Conservation (phyloP, 768 basidiomycete species). For the Crepidotus variabilis region DNA sequence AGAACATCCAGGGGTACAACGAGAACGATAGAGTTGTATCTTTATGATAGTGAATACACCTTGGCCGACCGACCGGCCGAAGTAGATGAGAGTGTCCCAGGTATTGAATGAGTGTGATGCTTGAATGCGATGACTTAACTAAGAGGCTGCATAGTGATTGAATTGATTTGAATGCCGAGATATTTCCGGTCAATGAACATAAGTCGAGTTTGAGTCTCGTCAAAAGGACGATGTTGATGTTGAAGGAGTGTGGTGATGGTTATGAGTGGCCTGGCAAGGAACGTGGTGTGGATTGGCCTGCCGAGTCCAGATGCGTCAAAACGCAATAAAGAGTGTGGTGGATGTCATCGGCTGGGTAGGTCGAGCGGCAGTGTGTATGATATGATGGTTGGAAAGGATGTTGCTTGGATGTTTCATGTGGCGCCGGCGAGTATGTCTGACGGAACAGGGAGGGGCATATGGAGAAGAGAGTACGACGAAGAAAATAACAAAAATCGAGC, state of each 20-base stretch:
- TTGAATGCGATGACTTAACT: too few species aligned
- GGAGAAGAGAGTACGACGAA: neutral
- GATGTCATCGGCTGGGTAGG: too few species aligned
- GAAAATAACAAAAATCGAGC: neutral
- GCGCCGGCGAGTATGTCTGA: neutral
- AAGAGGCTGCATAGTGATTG: neutral
- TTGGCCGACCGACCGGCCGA: too few species aligned
- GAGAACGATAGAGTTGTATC: too few species aligned
- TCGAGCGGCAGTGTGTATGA: neutral
- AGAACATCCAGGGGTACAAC: too few species aligned
- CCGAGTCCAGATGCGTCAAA: too few species aligned
- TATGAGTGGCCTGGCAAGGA: too few species aligned
- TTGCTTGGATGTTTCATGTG: neutral
- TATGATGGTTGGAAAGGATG: neutral
- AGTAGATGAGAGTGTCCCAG: too few species aligned
- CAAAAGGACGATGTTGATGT: neutral
- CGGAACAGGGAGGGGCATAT: neutral
- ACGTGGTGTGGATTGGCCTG: too few species aligned
- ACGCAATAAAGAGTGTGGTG: too few species aligned
- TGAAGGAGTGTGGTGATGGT: neutral
- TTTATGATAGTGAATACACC: too few species aligned
- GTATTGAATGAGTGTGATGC: too few species aligned
- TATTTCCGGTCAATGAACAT: neutral
- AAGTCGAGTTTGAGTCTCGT: neutral
- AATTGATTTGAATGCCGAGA: neutral